Base-by-base conservation (phyloP, 2,329 filamentous ascomycete genomes). In the Didymellaceae sp. region DNA sequence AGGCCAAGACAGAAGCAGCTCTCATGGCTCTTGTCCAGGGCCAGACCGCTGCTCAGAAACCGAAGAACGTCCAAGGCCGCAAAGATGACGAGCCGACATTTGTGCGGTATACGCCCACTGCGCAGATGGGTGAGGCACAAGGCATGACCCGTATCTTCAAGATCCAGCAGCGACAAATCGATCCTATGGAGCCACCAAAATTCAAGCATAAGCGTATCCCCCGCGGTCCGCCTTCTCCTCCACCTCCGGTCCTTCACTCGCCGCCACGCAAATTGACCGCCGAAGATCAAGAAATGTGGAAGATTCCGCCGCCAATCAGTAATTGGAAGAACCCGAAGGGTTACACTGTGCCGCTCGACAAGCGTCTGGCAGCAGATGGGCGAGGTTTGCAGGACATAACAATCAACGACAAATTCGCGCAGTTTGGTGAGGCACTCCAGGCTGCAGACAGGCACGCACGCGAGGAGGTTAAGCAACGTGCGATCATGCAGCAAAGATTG, bases 291-390 rank as follows among this genome's bases (percentile, higher is more conserved):
- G 94, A 97, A 73, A 90, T 90, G 52, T 99, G 94, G 94, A 91
- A 87, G 67, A 97, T 90, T 24, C 87, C 87, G 0, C 91, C 93
- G 2, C 90, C 93, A 0, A 87, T 99, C 2, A 96, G 90, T 16
- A 97, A 97, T 74, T 99, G 94, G 94, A 99, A 99, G 83, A 99
- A 99, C 73, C 90, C 93, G 1, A 97, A 97, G 78, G 94, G 94
- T 65, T 99, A 96, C 70, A 99, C 94, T 0, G 90, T 99, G 1
- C 91, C 94, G 0, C 75, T 99, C 42, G 94, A 99, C 73, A 99
- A 99, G 79, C 87, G 94, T 69, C 77, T 99, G 62, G 94, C 94
- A 14, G 93, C 94, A 7, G 93, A 97, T 72, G 94, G 94, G 10
- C 84, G 94, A 65, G 91, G 91, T 0, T 72, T 99, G 56, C 91